These are phyloP conservation scores for Triticum timopheevii DNA, from an alignment of 176 grass and related monocot species.

Conservation along the genomic window DNA sequence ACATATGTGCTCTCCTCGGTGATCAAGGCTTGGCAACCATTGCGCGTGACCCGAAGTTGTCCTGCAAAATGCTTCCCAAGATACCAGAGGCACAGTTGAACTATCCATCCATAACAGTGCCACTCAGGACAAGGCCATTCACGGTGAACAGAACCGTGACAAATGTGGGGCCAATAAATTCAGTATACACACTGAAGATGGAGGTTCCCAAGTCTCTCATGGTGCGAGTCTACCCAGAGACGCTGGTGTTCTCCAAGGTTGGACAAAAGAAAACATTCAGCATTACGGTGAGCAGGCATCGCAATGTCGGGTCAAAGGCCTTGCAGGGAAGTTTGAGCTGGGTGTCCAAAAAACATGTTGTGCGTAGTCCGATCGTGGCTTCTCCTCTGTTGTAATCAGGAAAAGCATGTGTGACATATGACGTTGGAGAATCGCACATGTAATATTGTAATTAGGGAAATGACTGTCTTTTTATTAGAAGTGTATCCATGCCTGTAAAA, in stretches of 20 bases:
- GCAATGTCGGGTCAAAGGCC: background rate
- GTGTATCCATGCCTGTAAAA: constrained; percentile 4
- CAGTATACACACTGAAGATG: background rate
- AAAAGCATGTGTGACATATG: background rate
- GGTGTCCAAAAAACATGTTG: background rate
- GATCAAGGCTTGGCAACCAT: background rate
- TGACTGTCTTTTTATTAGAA: background rate
- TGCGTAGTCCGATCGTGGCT: background rate
- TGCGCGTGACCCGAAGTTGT: background rate
- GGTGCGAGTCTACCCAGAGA: background rate
- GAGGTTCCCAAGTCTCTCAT: background rate
- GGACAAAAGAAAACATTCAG: background rate
- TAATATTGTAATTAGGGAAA: background rate
- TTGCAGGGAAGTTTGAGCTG: background rate
- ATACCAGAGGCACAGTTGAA: background rate
- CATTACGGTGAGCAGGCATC: background rate
- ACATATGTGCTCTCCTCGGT: constrained; percentile 10
- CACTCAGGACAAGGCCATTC: background rate
- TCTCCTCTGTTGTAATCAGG: background rate
- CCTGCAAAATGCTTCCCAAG: background rate
- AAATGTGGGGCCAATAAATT: background rate
- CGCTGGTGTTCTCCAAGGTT: background rate
- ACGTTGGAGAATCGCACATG: background rate
- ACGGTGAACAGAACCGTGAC: background rate
- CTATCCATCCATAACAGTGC: background rate